Evolutionary conservation across 139 green algal species (phyloP), one percentile per base, ranked within the genome.

Genomic region (Chlorella sp.): DNA sequence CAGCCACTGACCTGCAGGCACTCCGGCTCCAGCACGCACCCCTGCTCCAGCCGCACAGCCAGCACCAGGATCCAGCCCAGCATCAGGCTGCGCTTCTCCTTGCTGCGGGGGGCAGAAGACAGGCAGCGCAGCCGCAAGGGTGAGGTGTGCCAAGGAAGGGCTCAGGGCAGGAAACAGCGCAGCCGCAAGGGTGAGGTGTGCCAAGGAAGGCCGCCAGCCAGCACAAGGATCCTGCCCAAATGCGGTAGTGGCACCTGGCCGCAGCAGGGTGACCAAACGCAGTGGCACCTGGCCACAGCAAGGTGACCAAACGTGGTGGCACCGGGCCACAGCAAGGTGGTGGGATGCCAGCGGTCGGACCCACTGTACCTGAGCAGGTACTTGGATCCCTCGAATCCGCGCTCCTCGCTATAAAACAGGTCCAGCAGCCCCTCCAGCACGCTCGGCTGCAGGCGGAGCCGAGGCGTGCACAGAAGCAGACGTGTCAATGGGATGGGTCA

Each of bases 361-460:
- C n/a, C n/a, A n/a, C 21, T 44, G 23, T 41, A 84, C 63, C 39
- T 84, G 0, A 83, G 62, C 62, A 83, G 30, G 41, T 75, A 83
- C 39, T 64, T 74, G 63, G 3, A 26, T 25, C 84, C 84, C 25
- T 89, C 82, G 28, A 55, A 41, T 16, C 44, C 55, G 1, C 38
- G 11, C 26, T 84, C 67, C 30, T 63, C 67, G 21, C 26, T 71
- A 55, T 89, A 92, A 34, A 92, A 92, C 69, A 89, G 75, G 12
- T 87, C 79, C 47, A 92, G 32, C 32, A 92, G 55, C 20, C 73
- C 79, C 41, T 92, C 89, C 63, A 92, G 80, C 60, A 90, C 82
- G 36, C 71, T 87, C 41, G 78, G 62, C 78, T 83, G 78, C 78
- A 74, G 34, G 38, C 23, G 34, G 44, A n/a, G n/a, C n/a, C n/a